Conservation (phyloP, 2,329 filamentous ascomycete species). For the Arthroderma uncinatum region DNA sequence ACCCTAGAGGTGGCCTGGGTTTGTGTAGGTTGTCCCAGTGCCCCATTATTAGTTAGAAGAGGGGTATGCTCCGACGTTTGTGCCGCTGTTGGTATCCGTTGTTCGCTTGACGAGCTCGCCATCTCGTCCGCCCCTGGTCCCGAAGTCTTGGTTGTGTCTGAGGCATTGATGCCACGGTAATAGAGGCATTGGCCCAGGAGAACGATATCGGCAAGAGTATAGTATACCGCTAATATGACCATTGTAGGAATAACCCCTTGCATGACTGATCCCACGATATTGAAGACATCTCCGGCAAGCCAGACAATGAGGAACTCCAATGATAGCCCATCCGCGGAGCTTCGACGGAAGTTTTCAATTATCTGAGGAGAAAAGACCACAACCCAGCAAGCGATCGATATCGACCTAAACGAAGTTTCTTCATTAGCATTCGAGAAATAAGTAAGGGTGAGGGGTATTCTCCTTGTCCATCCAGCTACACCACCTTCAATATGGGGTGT, state of each 20-base stretch:
- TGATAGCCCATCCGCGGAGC: conserved; percentile 77
- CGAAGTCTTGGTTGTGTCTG: conserved; percentile 13
- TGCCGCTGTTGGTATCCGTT: not conserved
- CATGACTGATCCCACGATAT: conserved; percentile 81
- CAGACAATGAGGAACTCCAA: conserved; percentile 88
- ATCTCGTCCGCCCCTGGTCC: not conserved
- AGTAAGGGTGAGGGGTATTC: not conserved
- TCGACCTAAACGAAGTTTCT: conserved; percentile 49
- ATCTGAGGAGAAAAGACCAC: conserved; percentile 97
- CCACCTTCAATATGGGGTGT: not conserved
- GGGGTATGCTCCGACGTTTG: conserved; percentile 17
- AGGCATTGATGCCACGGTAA: conserved; percentile 64
- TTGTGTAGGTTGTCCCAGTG: not conserved
- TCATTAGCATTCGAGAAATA: not conserved
- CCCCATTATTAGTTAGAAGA: conserved; percentile 12
- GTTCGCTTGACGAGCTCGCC: not conserved
- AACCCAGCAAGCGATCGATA: conserved; percentile 96
- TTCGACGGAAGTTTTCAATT: conserved; percentile 79
- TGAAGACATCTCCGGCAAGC: conserved; percentile 91
- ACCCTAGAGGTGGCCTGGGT: conserved; percentile 10
- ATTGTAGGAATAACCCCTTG: conserved; percentile 91
- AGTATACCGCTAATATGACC: conserved; percentile 89
- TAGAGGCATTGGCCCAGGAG: conserved; percentile 86
- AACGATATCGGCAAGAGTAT: conserved; percentile 83
- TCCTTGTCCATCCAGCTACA: not conserved